Base-by-base conservation (phyloP, 768 basidiomycete species). In the Mycena maculata region DNA sequence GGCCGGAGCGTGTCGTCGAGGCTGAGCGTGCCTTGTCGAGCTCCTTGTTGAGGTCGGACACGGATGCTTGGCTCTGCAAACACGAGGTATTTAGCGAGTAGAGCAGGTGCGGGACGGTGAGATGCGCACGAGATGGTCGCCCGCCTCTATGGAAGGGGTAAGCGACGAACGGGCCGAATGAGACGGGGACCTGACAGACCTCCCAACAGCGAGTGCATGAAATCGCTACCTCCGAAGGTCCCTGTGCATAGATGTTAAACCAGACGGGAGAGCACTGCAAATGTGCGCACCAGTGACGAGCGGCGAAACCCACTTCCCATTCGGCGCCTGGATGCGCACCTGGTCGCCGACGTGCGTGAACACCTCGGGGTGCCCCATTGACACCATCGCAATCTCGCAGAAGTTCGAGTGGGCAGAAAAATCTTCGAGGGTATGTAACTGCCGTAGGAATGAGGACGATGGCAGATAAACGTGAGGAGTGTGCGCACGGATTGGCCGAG, bases 341-440 rank as follows among this genome's bases (percentile, higher is more conserved):
- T 87, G 85, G 60, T 93, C 90, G 6, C 96, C 96, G 33, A 97
- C 93, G 71, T 98, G 96, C 30, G 88, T 77, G 79, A 98, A 98
- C 4, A 97, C 90, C 45, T 94, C 81, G 0, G 76, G 69, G 75
- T 95, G 82, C 0, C 96, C 96, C 81, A 95, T 81, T 0, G 84
- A 82, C 38, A 91, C 86, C 15, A 98, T 86, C 0, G 88, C 84
- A 12, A 97, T 83, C 77, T 98, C 95, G 81, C 92, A 94, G 75
- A 93, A 96, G 81, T 97, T 93, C 60, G 91, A 92, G 76, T 98
- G 96, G 0, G 95, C 94, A 3, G 93, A 81, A 75, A 93, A 96
- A 75, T 98, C 94, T 75, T 96, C 94, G 7, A 93, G 84, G 1
- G 91, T 93, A 69, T 93, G 92, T 12, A 93, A 80, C 91, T 92